Percentiles rank a stretch among this genome's conserved stretches.
Evolutionary conservation across 345 rosid species (phyloP).

Genomic region (Ailanthus altissimus): DNA sequence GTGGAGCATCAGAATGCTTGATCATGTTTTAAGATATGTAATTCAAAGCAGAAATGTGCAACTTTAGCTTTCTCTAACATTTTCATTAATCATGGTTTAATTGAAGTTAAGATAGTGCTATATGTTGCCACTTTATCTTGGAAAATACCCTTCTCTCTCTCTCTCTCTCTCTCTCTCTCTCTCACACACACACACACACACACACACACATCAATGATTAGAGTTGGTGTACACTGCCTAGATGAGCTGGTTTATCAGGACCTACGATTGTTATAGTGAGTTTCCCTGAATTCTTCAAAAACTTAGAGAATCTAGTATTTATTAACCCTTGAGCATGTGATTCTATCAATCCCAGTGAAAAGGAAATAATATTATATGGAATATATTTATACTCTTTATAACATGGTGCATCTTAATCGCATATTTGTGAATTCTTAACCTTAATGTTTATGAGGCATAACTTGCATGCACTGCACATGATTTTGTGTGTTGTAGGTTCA

Average conservation of each 20-base stretch:
- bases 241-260: not conserved
- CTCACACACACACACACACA: too few species aligned
- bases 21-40: slow-evolving; percentile 1
- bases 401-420: not conserved
- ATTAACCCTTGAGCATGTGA: not conserved
- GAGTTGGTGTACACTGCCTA: not conserved
- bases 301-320: not conserved
- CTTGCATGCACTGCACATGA: not conserved
- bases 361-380: not conserved
- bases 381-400: not conserved
- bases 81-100: not conserved
- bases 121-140: not conserved
- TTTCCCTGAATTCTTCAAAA: not conserved
- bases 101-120: not conserved
- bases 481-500: not conserved
- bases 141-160: not conserved
- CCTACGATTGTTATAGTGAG: not conserved
- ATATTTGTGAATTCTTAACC: not conserved
- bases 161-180: not conserved
- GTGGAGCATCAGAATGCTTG: not conserved
- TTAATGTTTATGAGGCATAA: not conserved
- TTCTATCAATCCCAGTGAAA: not conserved
- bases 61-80: not conserved
- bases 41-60: not conserved
- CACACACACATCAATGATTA: not conserved